These are phyloP conservation scores for Auriscalpium microsporum DNA, from an alignment of 768 basidiomycete genomes.

Conservation along the genomic window DNA sequence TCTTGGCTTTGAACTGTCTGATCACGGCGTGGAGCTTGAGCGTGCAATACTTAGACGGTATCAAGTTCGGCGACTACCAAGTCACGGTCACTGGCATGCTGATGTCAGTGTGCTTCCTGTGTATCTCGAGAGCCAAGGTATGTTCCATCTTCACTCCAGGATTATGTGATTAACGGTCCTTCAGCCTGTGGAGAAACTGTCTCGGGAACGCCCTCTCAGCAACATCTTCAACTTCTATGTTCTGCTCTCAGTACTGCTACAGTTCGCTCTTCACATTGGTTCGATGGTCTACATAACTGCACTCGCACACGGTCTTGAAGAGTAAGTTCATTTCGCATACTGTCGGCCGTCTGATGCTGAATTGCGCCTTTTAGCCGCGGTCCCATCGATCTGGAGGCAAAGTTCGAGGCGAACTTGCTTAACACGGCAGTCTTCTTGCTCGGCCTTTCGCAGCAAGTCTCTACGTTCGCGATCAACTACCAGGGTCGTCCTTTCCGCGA, in stretches of 20 bases:
- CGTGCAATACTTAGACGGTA: conserved; percentile 96
- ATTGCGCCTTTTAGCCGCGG: conserved; percentile 40
- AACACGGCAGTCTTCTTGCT: conserved; percentile 97
- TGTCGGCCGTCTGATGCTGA: background rate
- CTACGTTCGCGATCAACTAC: conserved; percentile 98
- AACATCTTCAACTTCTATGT: conserved; percentile 98
- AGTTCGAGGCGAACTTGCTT: conserved; percentile 89
- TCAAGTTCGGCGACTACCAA: conserved; percentile 99
- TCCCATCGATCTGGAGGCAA: conserved; percentile 86
- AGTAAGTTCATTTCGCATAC: conserved; percentile 38
- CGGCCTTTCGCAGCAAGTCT: conserved; percentile 94
- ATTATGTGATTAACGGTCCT: background rate
- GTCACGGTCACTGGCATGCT: conserved; percentile 93
- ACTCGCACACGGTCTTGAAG: conserved; percentile 68
- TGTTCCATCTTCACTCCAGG: background rate
- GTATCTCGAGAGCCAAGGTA: conserved; percentile 95
- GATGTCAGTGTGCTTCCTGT: conserved; percentile 98
- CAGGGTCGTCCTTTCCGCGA: conserved; percentile 98
- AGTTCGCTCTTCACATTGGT: conserved; percentile 90
- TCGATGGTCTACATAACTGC: conserved; percentile 90
- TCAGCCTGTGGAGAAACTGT: conserved; percentile 94
- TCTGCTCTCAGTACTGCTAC: conserved; percentile 79
- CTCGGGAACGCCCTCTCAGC: conserved; percentile 83
- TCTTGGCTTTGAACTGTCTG: conserved; percentile 92
- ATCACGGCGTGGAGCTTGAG: conserved; percentile 98